Evolutionary conservation across 208 protist species (phyloP).

Genomic region (Endotrypanum monterogeii): DNA sequence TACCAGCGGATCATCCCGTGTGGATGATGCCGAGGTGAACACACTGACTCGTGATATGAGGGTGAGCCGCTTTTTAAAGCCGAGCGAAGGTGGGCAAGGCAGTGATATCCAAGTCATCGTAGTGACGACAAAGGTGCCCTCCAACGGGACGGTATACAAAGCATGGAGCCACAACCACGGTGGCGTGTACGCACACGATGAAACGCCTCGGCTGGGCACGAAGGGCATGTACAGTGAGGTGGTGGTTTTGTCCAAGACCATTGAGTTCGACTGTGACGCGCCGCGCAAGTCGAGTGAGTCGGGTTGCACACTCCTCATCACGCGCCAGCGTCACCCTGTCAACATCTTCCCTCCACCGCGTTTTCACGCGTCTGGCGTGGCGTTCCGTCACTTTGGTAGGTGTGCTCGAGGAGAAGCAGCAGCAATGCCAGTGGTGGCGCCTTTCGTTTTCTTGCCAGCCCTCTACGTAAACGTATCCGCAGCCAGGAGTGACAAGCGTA

Average conservation of each 20-base stretch:
- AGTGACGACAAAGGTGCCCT: background rate
- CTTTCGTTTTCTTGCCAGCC: conserved; percentile 33
- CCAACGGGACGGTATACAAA: background rate
- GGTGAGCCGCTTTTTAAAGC: background rate
- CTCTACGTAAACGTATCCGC: conserved; percentile 34
- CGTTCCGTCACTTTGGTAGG: conserved; percentile 36
- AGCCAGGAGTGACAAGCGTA: background rate
- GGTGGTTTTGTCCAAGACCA: conserved; percentile 32
- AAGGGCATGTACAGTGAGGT: conserved; percentile 28
- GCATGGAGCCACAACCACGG: conserved; percentile 13
- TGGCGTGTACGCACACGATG: conserved; percentile 9
- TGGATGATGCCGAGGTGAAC: conserved; percentile 25
- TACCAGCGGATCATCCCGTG: conserved; percentile 18
- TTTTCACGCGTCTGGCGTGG: conserved; percentile 28
- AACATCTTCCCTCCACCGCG: conserved; percentile 26
- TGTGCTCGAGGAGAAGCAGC: conserved; percentile 6
- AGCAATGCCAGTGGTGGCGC: background rate
- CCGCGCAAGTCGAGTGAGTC: background rate
- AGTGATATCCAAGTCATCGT: background rate
- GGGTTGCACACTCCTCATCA: conserved; percentile 31
- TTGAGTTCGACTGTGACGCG: conserved; percentile 42
- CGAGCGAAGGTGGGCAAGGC: background rate
- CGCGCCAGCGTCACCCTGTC: conserved; percentile 15
- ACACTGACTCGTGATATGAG: background rate
- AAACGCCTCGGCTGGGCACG: background rate